These are phyloP conservation scores for Cruciata laevipes DNA, from an alignment of 257 asterid species.

Conservation along the genomic window DNA sequence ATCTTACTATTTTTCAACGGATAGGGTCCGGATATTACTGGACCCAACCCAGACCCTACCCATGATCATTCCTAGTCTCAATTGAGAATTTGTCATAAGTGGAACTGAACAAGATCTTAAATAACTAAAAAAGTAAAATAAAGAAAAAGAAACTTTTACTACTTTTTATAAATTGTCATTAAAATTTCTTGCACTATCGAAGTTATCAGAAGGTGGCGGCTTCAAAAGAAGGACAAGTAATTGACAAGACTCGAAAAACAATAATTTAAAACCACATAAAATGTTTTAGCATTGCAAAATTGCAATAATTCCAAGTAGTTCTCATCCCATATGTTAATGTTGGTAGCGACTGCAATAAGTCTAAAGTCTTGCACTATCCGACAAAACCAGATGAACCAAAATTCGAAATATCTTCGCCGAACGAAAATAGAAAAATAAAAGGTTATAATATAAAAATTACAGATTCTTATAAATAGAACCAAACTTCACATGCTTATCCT, in stretches of 20 bases:
- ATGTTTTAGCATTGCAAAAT: not conserved
- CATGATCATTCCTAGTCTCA: too few species aligned
- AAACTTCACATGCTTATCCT: constrained; percentile 13
- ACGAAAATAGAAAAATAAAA: too few species aligned
- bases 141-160: not conserved
- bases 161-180: not conserved
- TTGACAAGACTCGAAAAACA: not conserved
- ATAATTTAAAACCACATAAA: not conserved
- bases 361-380: not conserved
- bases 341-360: not conserved
- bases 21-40: too few species aligned
- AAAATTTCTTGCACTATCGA: not conserved
- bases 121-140: too few species aligned
- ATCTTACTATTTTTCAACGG: too few species aligned
- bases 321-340: not conserved
- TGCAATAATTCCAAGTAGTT: not conserved
- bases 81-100: too few species aligned
- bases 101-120: too few species aligned
- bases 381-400: not conserved
- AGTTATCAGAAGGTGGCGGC: constrained; percentile 8
- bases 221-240: not conserved
- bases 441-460: too few species aligned
- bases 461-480: not conserved
- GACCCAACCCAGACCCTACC: too few species aligned
- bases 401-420: not conserved